These are phyloP conservation scores for Cucumis melo DNA, from an alignment of 306 rosid genomes.

Conservation along the genomic window DNA sequence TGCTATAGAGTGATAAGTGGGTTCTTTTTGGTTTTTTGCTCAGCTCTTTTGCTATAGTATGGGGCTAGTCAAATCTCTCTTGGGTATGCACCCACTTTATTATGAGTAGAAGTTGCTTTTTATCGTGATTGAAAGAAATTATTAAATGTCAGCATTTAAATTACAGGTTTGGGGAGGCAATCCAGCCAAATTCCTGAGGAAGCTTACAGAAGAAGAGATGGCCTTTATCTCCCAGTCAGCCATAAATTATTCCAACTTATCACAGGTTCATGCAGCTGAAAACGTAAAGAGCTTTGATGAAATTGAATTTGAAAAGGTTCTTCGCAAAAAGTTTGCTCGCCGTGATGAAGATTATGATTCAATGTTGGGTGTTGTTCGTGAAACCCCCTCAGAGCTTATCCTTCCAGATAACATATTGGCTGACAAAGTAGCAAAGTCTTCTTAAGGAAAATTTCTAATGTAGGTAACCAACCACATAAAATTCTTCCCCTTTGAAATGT, in stretches of 20 bases:
- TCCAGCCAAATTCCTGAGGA: slow-evolving; percentile 89
- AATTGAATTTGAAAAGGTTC: slow-evolving; percentile 62
- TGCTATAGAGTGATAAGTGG: background rate
- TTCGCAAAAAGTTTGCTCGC: slow-evolving; percentile 58
- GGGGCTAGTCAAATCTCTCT: background rate
- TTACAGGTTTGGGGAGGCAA: slow-evolving; percentile 95
- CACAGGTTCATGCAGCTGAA: slow-evolving; percentile 87
- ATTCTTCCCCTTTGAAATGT: slow-evolving; percentile 5
- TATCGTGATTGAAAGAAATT: background rate
- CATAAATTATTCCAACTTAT: slow-evolving; percentile 66
- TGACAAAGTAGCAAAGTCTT: slow-evolving; percentile 41
- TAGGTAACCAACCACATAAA: background rate
- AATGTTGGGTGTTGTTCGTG: slow-evolving; percentile 37
- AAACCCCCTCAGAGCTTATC: slow-evolving; percentile 42
- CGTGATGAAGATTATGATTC: slow-evolving; percentile 54
- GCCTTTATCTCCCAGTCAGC: slow-evolving; percentile 83
- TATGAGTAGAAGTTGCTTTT: background rate
- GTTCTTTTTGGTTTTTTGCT: background rate
- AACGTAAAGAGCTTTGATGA: slow-evolving; percentile 63
- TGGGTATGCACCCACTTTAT: background rate
- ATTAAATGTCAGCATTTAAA: background rate
- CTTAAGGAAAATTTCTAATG: slow-evolving; percentile 11
- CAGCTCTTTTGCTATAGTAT: background rate
- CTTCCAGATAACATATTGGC: slow-evolving; percentile 36
- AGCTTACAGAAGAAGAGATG: slow-evolving; percentile 85